phyloP scores from a whole-genome alignment of 177 flowering plant genomes.

The Vitis hybrid region DNA sequence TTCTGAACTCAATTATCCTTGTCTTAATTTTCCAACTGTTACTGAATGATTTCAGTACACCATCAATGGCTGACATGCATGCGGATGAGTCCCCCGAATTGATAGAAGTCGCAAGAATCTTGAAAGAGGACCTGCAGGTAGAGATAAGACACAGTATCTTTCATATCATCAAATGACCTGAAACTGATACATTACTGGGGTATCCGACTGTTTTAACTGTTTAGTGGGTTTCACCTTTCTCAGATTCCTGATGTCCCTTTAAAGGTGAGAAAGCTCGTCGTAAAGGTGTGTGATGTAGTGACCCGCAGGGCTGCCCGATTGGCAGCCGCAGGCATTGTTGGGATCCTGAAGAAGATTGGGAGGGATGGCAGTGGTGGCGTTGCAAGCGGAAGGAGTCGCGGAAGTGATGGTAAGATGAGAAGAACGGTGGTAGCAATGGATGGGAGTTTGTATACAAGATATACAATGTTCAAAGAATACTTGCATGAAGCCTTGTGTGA shows the following conservation, averaged over 20 bases:
- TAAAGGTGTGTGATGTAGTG: conserved; percentile 77
- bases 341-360: conserved; percentile 90
- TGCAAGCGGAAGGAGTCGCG: conserved; percentile 47
- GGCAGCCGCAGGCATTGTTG: conserved; percentile 96
- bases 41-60: conserved; percentile 48
- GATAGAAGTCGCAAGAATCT: conserved; percentile 64
- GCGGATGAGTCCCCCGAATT: conserved; percentile 78
- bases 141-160: not conserved
- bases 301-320: conserved; percentile 86
- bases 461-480: conserved; percentile 71
- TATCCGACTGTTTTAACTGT: not conserved
- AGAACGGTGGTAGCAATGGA: conserved; percentile 86
- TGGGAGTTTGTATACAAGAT: conserved; percentile 68
- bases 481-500: conserved; percentile 70
- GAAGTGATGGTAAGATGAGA: conserved; percentile 47
- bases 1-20: not conserved
- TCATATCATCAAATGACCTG: not conserved
- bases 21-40: too few relatives aligned
- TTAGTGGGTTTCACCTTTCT: conserved; percentile 2
- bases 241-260: conserved; percentile 71
- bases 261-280: conserved; percentile 70
- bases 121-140: conserved; percentile 47
- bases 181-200: not conserved
- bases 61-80: conserved; percentile 73
- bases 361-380: conserved; percentile 83